A percentile compares a stretch with the other conserved stretches of the same genome.
Evolutionary conservation across 129 eudicot species (phyloP).

Genomic region (Flaveria brownii): DNA sequence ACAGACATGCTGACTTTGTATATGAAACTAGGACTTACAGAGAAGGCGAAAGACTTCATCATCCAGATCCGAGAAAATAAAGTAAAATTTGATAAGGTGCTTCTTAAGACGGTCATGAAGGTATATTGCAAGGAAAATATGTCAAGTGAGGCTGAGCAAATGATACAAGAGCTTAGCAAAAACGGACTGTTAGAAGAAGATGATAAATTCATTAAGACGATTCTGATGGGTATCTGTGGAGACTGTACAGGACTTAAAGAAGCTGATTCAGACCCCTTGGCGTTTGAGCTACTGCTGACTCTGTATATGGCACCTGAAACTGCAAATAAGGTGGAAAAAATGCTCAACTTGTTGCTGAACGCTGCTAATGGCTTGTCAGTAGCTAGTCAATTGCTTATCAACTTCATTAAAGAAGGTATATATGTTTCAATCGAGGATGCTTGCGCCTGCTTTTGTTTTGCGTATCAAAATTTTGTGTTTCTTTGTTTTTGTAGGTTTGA

Average conservation of each 20-base stretch:
- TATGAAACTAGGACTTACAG: conserved; percentile 51
- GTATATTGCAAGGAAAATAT: conserved; percentile 66
- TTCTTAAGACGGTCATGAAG: conserved; percentile 59
- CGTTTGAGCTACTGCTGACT: conserved; percentile 59
- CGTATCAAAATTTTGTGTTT: conserved; percentile 8
- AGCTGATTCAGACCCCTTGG: conserved; percentile 48
- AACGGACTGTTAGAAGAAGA: conserved; percentile 44
- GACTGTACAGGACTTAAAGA: conserved; percentile 30
- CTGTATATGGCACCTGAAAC: conserved; percentile 52
- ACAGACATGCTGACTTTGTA: conserved; percentile 64
- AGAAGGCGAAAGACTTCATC: conserved; percentile 62
- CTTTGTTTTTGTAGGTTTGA: conserved; percentile 55
- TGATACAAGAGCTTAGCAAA: conserved; percentile 51
- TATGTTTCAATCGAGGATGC: conserved; percentile 13
- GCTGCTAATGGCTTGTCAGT: conserved; percentile 57
- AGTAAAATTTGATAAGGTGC: conserved; percentile 74
- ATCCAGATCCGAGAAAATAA: conserved; percentile 54
- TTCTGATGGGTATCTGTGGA: conserved; percentile 47
- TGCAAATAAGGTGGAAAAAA: conserved; percentile 41
- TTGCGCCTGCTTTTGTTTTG: neutral
- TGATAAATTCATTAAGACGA: conserved; percentile 41
- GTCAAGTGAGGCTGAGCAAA: conserved; percentile 58
- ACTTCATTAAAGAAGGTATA: conserved; percentile 61
- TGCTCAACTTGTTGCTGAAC: conserved; percentile 47
- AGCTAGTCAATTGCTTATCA: conserved; percentile 58